These are phyloP conservation scores for Didymella lethalis DNA, from an alignment of 2,329 filamentous ascomycete species.

Conservation along the genomic window DNA sequence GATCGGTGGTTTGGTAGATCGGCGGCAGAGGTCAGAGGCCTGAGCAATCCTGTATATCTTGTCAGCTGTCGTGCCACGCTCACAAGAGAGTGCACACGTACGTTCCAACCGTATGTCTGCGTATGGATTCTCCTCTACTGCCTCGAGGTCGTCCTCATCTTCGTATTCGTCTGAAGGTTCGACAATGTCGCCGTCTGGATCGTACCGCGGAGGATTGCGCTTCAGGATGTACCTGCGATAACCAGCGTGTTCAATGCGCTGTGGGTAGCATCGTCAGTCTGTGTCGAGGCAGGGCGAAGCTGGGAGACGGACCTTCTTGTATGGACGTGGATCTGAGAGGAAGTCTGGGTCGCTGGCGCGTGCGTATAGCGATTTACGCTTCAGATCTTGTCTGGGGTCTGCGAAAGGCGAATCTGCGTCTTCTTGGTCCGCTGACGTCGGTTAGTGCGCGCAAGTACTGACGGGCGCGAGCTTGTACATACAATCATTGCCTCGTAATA, in stretches of 20 bases:
- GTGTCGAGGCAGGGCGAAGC: slow-evolving; percentile 12
- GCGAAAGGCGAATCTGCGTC: slow-evolving; percentile 72
- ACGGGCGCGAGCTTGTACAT: slow-evolving; percentile 16
- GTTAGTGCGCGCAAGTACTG: slow-evolving; percentile 26
- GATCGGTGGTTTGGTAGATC: slow-evolving; percentile 78
- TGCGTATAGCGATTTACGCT: slow-evolving; percentile 75
- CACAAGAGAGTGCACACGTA: slow-evolving; percentile 51
- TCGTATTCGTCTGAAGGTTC: slow-evolving; percentile 76
- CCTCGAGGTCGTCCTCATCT: slow-evolving; percentile 68
- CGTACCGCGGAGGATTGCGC: slow-evolving; percentile 74
- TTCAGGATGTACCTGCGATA: slow-evolving; percentile 76
- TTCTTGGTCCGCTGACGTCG: slow-evolving; percentile 74
- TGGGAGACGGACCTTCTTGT: slow-evolving; percentile 69
- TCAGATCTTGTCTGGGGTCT: slow-evolving; percentile 81
- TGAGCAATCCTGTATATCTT: slow-evolving; percentile 68
- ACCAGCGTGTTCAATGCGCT: slow-evolving; percentile 78
- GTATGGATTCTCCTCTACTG: slow-evolving; percentile 75
- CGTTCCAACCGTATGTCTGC: slow-evolving; percentile 74
- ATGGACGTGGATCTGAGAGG: slow-evolving; percentile 68
- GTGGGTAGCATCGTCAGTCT: slow-evolving; percentile 33
- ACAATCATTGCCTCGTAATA: slow-evolving; percentile 49
- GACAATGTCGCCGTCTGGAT: slow-evolving; percentile 80
- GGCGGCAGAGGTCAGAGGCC: slow-evolving; percentile 76
- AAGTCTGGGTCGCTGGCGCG: slow-evolving; percentile 72
- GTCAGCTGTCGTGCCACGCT: slow-evolving; percentile 4